These are phyloP conservation scores for Pyrus betulifolia DNA, from an alignment of 306 rosid genomes.

Conservation along the genomic window DNA sequence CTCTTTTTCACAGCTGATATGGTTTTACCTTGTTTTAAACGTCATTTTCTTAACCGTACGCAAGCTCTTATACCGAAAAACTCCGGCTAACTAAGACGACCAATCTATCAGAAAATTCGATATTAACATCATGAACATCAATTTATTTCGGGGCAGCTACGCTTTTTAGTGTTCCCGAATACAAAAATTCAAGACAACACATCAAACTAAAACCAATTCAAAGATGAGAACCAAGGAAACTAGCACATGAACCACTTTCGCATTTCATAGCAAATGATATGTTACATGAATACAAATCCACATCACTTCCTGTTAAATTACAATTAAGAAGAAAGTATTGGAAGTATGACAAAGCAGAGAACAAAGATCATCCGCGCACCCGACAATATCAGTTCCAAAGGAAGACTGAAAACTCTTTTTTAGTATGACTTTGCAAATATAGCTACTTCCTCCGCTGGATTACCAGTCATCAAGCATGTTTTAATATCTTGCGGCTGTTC, in stretches of 20 bases:
- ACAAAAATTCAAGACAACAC: no score
- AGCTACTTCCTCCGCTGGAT: slow-evolving; percentile 83
- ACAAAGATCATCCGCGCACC: background rate
- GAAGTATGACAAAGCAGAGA: background rate
- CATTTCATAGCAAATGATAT: background rate
- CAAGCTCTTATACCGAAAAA: no score
- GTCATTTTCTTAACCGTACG: no score
- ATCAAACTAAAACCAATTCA: no score
- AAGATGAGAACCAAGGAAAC: background rate
- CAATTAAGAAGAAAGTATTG: no score
- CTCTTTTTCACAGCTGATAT: background rate
- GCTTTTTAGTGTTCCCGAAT: no score
- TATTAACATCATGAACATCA: no score
- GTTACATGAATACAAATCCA: background rate
- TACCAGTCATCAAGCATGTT: slow-evolving; percentile 79
- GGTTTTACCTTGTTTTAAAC: no score
- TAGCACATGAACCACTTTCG: background rate
- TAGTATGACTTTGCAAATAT: slow-evolving; percentile 88
- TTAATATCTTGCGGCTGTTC: slow-evolving; percentile 68
- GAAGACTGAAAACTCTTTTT: slow-evolving; percentile 15
- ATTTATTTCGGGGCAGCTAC: no score
- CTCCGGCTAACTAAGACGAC: no score
- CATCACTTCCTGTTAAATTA: background rate
- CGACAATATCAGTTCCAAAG: slow-evolving; percentile 1
- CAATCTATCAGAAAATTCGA: no score